Percentiles rank a stretch among this genome's conserved stretches.
phyloP scores from a whole-genome alignment of 2,329 filamentous ascomycete species.

The Fusarium siculi region DNA sequence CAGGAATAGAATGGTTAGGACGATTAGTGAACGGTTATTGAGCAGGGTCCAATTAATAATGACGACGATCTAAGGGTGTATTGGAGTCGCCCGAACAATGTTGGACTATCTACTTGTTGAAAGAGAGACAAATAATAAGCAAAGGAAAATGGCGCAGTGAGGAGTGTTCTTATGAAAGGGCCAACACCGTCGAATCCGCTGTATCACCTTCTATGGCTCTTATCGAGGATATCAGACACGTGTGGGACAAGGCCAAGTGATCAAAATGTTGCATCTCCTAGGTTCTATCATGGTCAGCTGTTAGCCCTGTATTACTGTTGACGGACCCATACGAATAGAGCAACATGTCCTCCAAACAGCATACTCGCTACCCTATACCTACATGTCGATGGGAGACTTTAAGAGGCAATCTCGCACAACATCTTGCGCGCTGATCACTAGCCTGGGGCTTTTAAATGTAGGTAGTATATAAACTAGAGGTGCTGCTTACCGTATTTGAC shows the following conservation, averaged over 20 bases:
- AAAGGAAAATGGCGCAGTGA: conserved; percentile 24
- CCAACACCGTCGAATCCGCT: neutral
- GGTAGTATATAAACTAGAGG: too few relatives aligned
- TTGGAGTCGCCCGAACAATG: neutral
- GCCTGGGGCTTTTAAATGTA: neutral
- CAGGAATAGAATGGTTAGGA: neutral
- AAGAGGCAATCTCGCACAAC: neutral
- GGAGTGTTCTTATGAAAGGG: neutral
- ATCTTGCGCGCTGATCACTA: neutral
- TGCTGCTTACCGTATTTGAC: neutral
- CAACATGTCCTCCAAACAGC: neutral
- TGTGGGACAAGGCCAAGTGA: conserved; percentile 5
- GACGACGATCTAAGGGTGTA: conserved; percentile 9
- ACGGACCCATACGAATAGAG: neutral
- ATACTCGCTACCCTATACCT: neutral
- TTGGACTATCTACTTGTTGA: neutral
- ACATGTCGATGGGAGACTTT: neutral
- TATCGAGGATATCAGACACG: neutral
- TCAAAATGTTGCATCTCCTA: neutral
- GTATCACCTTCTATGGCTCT: neutral
- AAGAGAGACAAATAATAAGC: neutral
- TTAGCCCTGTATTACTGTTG: neutral
- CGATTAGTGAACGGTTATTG: neutral
- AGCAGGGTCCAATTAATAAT: neutral
- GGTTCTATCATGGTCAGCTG: conserved; percentile 15